phyloP scores from a whole-genome alignment of 1,139 yeast genomes.

The Debaryomyces subglobosus region DNA sequence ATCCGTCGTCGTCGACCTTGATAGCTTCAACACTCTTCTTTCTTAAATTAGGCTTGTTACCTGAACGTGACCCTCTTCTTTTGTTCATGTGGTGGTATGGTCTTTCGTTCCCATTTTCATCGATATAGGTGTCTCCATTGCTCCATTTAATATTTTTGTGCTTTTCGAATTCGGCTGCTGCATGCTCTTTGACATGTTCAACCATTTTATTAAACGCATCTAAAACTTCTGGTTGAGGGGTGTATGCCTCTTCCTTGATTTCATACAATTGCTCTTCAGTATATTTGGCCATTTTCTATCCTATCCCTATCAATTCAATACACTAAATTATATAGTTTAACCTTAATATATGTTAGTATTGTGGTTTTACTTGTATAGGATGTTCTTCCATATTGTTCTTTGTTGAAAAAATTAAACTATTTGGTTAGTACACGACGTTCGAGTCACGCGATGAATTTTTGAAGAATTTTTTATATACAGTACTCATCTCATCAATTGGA shows the following conservation, averaged over 20 bases:
- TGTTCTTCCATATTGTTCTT: constrained; percentile 1
- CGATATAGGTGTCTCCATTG: constrained; percentile 53
- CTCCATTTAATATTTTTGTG: constrained; percentile 35
- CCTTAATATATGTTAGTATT: background rate
- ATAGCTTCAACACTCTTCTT: constrained; percentile 61
- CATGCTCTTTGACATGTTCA: constrained; percentile 60
- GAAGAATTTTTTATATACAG: background rate
- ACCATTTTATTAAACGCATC: constrained; percentile 66
- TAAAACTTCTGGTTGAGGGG: constrained; percentile 64
- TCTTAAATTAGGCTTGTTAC: constrained; percentile 56
- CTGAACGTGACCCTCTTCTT: constrained; percentile 63
- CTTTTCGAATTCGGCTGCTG: constrained; percentile 37
- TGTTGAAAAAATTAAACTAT: constrained; percentile 6
- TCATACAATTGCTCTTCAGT: constrained; percentile 70
- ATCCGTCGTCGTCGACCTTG: constrained; percentile 73
- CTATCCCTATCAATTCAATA: constrained; percentile 4
- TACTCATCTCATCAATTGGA: constrained; percentile 1
- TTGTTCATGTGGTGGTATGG: constrained; percentile 54
- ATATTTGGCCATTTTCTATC: constrained; percentile 54
- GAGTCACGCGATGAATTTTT: constrained; percentile 11
- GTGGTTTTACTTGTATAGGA: background rate
- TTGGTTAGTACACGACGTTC: constrained; percentile 1
- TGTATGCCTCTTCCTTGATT: constrained; percentile 56
- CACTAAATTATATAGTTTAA: background rate
- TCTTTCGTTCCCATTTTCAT: constrained; percentile 52